Evolutionary conservation across 345 rosid genomes (phyloP).

Genomic region (Populus pruinosa): DNA sequence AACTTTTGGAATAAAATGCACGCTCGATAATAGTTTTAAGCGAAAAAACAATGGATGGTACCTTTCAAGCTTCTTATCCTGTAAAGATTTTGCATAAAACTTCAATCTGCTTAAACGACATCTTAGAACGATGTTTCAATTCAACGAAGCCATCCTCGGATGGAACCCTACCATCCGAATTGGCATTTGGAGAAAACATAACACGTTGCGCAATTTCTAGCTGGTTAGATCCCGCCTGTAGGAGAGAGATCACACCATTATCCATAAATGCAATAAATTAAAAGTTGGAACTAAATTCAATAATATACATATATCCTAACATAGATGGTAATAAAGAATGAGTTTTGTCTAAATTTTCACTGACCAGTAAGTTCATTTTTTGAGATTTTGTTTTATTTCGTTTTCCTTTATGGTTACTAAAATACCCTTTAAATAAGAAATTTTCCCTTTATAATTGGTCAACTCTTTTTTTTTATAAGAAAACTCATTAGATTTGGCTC

Average conservation of each 20-base stretch:
- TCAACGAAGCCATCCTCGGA: neutral
- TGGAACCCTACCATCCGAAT: neutral
- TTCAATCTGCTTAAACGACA: fast-evolving
- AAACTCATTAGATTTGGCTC: no score
- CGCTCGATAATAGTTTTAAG: neutral
- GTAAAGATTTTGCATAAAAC: neutral
- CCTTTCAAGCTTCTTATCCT: neutral
- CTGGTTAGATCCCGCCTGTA: neutral
- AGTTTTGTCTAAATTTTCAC: no score
- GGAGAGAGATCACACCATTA: neutral
- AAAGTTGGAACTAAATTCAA: no score
- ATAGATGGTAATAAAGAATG: no score
- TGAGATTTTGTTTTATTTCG: no score
- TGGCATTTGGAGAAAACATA: neutral
- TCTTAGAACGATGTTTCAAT: neutral
- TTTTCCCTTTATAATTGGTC: no score
- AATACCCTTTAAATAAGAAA: no score
- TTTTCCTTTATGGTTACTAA: no score
- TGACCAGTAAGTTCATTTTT: no score
- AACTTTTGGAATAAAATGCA: no score
- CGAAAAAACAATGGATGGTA: neutral
- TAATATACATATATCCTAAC: no score
- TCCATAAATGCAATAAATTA: neutral
- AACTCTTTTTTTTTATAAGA: no score
- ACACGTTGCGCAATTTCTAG: neutral